These are phyloP conservation scores for Strobilomyces dryophilus DNA, from an alignment of 768 basidiomycete genomes.

Conservation along the genomic window DNA sequence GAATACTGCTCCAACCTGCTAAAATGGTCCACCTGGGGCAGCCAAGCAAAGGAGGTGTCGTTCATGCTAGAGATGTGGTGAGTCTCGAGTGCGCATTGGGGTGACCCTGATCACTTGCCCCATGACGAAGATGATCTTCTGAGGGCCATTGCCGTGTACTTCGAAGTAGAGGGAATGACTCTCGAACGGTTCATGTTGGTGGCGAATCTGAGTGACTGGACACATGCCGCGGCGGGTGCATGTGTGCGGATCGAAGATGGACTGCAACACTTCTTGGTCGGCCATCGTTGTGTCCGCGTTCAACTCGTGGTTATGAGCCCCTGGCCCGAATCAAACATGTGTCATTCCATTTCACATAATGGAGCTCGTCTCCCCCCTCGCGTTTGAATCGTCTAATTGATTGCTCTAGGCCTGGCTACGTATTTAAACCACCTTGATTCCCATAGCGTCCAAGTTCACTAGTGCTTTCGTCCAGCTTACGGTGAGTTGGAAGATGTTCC, in stretches of 20 bases:
- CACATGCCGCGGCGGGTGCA: constrained; percentile 72
- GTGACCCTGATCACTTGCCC: constrained; percentile 37
- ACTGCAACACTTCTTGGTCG: constrained; percentile 24
- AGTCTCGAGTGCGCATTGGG: not conserved
- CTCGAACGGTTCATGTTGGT: constrained; percentile 47
- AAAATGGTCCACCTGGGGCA: constrained; percentile 62
- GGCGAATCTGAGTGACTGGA: constrained; percentile 54
- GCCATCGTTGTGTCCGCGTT: not conserved
- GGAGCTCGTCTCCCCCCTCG: too few species aligned
- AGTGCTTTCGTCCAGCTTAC: too few species aligned
- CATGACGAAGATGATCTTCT: constrained; percentile 75
- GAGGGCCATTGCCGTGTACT: constrained; percentile 62
- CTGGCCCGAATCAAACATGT: not conserved
- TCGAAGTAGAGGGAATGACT: constrained; percentile 79
- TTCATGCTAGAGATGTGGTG: constrained; percentile 44
- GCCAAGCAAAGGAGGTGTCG: constrained; percentile 60
- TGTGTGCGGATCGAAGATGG: constrained; percentile 57
- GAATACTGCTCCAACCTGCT: constrained; percentile 49
- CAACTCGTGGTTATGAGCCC: not conserved
- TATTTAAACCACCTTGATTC: too few species aligned
- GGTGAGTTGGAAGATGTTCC: not conserved
- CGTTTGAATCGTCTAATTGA: too few species aligned
- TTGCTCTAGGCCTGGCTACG: too few species aligned
- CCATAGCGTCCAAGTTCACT: too few species aligned
- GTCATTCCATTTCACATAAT: not conserved